phyloP scores from a whole-genome alignment of 2,329 filamentous ascomycete genomes.

The Epicoccum sorghinum region DNA sequence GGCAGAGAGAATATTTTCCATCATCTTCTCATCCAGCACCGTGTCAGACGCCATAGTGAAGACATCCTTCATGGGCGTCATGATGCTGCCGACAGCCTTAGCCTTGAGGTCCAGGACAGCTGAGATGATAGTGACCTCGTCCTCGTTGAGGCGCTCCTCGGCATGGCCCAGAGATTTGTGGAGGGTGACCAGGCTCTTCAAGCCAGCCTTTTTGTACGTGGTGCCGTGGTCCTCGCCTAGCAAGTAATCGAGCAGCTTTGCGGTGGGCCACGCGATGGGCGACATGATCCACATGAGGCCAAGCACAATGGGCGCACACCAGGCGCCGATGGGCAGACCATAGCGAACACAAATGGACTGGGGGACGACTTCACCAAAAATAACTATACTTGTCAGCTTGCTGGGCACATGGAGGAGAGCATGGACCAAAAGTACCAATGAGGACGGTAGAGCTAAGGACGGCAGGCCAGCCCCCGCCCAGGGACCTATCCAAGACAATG shows the following conservation, averaged over 20 bases:
- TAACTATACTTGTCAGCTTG: constrained; percentile 64
- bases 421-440: constrained; percentile 70
- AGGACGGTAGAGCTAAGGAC: constrained; percentile 91
- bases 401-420: background rate
- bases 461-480: constrained; percentile 93
- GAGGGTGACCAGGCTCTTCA: constrained; percentile 94
- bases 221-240: constrained; percentile 95
- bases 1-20: constrained; percentile 90
- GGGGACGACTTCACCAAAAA: constrained; percentile 95
- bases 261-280: constrained; percentile 90
- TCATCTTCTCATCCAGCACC: constrained; percentile 88
- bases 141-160: constrained; percentile 87
- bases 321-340: constrained; percentile 91
- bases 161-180: constrained; percentile 89
- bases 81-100: constrained; percentile 92
- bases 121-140: constrained; percentile 98
- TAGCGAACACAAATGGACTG: constrained; percentile 97
- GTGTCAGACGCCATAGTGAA: constrained; percentile 97
- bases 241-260: constrained; percentile 91
- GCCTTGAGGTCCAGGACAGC: constrained; percentile 95
- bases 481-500: constrained; percentile 90
- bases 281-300: constrained; percentile 90
- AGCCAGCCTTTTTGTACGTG: constrained; percentile 94
- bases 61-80: constrained; percentile 98
- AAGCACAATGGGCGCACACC: constrained; percentile 87